Conservation (phyloP, 2,329 filamentous ascomycete genomes). For the Botrytis fragariae region DNA sequence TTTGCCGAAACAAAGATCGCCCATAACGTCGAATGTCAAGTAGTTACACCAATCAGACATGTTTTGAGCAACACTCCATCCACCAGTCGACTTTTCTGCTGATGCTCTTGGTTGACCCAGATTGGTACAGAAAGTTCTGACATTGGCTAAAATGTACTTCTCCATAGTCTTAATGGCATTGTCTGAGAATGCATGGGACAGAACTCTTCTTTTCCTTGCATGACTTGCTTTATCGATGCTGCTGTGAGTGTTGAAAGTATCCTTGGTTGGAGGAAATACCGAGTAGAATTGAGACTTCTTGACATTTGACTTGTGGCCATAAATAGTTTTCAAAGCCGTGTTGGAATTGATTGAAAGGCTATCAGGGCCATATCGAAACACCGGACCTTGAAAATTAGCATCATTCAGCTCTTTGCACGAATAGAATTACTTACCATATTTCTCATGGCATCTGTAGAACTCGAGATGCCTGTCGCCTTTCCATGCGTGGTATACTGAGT, state of each 20-base stretch:
- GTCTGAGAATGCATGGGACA: slow-evolving; percentile 64
- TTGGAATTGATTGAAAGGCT: slow-evolving; percentile 74
- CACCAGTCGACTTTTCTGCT: slow-evolving; percentile 42
- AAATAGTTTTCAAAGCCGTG: slow-evolving; percentile 64
- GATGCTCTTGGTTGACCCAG: slow-evolving; percentile 38
- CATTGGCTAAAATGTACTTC: slow-evolving; percentile 35
- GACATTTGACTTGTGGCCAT: slow-evolving; percentile 62
- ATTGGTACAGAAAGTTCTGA: slow-evolving; percentile 60
- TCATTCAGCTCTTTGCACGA: too few relatives aligned
- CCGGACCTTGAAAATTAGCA: slow-evolving; percentile 45
- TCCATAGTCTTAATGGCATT: slow-evolving; percentile 37
- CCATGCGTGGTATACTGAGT: slow-evolving; percentile 40
- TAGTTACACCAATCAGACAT: slow-evolving; percentile 50
- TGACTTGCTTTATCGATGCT: slow-evolving; percentile 66
- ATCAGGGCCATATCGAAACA: slow-evolving; percentile 76
- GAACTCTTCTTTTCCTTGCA: slow-evolving; percentile 60
- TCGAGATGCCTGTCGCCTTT: slow-evolving; percentile 41
- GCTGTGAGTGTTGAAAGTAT: slow-evolving; percentile 69
- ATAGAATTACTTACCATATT: slow-evolving; percentile 37
- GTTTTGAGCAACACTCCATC: slow-evolving; percentile 56
- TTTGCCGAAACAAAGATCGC: slow-evolving; percentile 50
- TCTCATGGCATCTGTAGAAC: slow-evolving; percentile 39
- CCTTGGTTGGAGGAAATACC: slow-evolving; percentile 64
- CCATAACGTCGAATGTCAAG: slow-evolving; percentile 51
- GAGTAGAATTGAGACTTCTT: slow-evolving; percentile 72